Conservation (phyloP, 768 basidiomycete species). For the Grammothele lineata region DNA sequence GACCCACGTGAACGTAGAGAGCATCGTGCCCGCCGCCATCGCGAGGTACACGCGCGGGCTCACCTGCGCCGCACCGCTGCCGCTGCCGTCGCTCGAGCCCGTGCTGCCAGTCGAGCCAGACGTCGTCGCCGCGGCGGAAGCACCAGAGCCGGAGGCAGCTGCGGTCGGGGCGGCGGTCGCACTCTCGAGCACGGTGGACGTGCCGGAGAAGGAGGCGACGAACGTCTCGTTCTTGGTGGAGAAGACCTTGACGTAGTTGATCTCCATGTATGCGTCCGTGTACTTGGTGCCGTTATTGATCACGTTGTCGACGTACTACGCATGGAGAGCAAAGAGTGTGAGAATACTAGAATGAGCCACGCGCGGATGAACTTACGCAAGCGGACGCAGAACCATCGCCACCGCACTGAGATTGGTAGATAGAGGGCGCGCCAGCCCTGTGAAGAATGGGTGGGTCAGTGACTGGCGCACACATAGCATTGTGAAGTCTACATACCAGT, state of each 20-base stretch:
- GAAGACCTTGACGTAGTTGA: conserved; percentile 56
- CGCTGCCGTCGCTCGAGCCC: background rate
- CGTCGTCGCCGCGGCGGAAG: background rate
- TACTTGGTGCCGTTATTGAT: conserved; percentile 41
- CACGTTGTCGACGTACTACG: conserved; percentile 44
- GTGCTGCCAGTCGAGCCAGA: background rate
- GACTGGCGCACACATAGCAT: background rate
- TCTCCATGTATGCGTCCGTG: conserved; percentile 56
- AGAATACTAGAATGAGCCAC: no score
- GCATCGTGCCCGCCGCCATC: background rate
- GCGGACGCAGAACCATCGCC: conserved; percentile 30
- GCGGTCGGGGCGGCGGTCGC: background rate
- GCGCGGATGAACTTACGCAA: conserved; percentile 5
- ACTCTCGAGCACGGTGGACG: conserved; percentile 2
- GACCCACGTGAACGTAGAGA: background rate
- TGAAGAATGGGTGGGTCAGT: background rate
- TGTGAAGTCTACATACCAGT: conserved; percentile 30
- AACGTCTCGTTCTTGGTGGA: conserved; percentile 3
- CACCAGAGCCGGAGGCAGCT: background rate
- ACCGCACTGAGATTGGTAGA: conserved; percentile 42
- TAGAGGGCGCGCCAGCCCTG: conserved; percentile 47
- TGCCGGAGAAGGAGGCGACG: conserved; percentile 5
- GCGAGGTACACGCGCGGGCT: background rate
- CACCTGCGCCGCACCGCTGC: background rate
- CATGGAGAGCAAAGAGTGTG: background rate